phyloP scores from a whole-genome alignment of 75 land plant species.

The Selaginella moellendorffii region DNA sequence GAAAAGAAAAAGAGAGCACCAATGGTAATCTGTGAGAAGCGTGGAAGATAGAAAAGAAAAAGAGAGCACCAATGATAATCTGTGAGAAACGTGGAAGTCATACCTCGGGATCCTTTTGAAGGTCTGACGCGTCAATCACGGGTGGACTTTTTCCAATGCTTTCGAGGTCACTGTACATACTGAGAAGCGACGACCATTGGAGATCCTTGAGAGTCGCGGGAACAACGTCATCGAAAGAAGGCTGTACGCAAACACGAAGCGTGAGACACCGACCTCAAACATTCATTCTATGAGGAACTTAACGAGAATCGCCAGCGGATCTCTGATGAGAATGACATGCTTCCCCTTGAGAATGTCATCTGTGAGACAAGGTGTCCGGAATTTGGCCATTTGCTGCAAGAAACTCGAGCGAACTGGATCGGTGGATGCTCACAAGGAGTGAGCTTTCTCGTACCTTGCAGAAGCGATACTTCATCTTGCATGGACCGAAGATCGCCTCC shows the following conservation, averaged over 20 bases:
- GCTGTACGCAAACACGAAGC: conserved; percentile 20
- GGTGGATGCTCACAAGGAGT: neutral
- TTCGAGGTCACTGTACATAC: conserved; percentile 59
- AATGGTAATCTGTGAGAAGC: too few species aligned
- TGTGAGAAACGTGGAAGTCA: too few species aligned
- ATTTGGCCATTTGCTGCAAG: conserved; percentile 85
- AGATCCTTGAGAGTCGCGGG: conserved; percentile 49
- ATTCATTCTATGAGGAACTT: conserved; percentile 9
- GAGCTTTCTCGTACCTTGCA: conserved; percentile 48
- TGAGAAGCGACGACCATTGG: conserved; percentile 38
- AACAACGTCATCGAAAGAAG: conserved; percentile 58
- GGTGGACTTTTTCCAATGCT: conserved; percentile 47
- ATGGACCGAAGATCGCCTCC: conserved; percentile 59
- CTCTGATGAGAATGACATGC: conserved; percentile 81
- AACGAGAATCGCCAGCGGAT: conserved; percentile 76
- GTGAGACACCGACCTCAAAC: neutral
- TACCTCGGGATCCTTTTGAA: conserved; percentile 63
- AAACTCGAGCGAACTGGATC: neutral
- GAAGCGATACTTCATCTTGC: conserved; percentile 59
- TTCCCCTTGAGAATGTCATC: conserved; percentile 70
- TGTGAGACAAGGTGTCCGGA: conserved; percentile 42
- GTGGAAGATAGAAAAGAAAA: too few species aligned
- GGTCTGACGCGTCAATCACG: conserved; percentile 48
- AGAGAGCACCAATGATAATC: too few species aligned
- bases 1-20: too few species aligned